Percentiles rank a stretch among this genome's conserved stretches.
Evolutionary conservation across 2,329 filamentous ascomycete species (phyloP).

Genomic region (Penicillium sp.): DNA sequence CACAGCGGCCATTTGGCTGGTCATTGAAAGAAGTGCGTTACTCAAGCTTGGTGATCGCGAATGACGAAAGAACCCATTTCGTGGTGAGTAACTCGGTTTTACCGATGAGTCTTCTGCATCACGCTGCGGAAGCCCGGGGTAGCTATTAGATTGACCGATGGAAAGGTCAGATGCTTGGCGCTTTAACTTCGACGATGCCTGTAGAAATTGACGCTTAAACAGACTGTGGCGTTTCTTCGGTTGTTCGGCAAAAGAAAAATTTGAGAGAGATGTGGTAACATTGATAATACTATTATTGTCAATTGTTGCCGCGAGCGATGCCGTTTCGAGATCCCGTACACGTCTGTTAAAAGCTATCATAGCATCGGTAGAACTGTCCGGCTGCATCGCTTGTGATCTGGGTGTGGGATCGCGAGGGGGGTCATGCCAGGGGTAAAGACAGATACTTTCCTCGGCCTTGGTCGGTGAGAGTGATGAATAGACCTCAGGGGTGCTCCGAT

Average conservation of each 20-base stretch:
- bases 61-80: conserved; percentile 36
- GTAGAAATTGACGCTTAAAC: conserved; percentile 43
- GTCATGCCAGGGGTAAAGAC: conserved; percentile 52
- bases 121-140: conserved; percentile 21
- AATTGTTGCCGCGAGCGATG: conserved; percentile 55
- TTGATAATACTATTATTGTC: conserved; percentile 51
- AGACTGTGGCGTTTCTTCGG: conserved; percentile 48
- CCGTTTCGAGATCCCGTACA: conserved; percentile 52
- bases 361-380: conserved; percentile 54
- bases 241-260: conserved; percentile 36
- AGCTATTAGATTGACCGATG: conserved; percentile 28
- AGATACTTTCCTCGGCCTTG: conserved; percentile 30
- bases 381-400: conserved; percentile 42
- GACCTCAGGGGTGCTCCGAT: conserved; percentile 19
- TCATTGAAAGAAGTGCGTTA: conserved; percentile 46
- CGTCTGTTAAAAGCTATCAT: conserved; percentile 52
- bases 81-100: conserved; percentile 36
- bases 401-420: conserved; percentile 30
- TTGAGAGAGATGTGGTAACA: conserved; percentile 45
- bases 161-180: conserved; percentile 39
- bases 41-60: conserved; percentile 39
- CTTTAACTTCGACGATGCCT: conserved; percentile 47
- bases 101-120: conserved; percentile 22
- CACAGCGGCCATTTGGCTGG: conserved; percentile 46
- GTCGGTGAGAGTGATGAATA: conserved; percentile 21